A percentile compares a stretch with the other conserved stretches of the same genome.
phyloP scores from a whole-genome alignment of 257 asterid genomes.

The Nemophila menziesii region DNA sequence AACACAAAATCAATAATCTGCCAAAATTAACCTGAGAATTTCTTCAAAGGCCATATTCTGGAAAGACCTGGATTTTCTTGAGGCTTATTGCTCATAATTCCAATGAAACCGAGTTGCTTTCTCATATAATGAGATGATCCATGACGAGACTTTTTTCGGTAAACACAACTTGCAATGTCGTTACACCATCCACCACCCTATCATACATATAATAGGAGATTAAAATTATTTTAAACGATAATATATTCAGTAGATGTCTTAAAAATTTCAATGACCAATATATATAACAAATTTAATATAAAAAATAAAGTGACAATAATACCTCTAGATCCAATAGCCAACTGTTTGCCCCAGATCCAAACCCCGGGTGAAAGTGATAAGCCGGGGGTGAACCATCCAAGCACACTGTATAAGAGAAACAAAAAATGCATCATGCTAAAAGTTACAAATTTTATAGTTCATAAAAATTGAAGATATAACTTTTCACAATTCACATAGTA shows the following conservation, averaged over 20 bases:
- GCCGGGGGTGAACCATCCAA: slow-evolving; percentile 90
- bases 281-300: no score
- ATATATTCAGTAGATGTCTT: no score
- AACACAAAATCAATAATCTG: slow-evolving; percentile 6
- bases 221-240: no score
- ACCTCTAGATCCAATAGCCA: slow-evolving; percentile 98
- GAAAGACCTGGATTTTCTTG: slow-evolving; percentile 89
- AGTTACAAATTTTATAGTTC: no score
- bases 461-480: no score
- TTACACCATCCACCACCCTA: slow-evolving; percentile 99
- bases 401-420: no score
- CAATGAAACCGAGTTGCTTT: slow-evolving; percentile 54
- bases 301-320: no score
- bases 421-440: no score
- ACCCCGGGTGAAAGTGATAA: slow-evolving; percentile 81
- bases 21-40: background rate
- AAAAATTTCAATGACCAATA: no score
- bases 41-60: background rate
- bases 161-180: slow-evolving; percentile 52
- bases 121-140: slow-evolving; percentile 80
- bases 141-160: slow-evolving; percentile 64
- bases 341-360: slow-evolving; percentile 70
- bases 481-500: no score
- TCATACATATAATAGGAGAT: no score
- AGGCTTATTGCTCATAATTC: slow-evolving; percentile 76